Conservation (phyloP, 1,284 basidiomycete genomes). For the Thelephora terrestris region DNA sequence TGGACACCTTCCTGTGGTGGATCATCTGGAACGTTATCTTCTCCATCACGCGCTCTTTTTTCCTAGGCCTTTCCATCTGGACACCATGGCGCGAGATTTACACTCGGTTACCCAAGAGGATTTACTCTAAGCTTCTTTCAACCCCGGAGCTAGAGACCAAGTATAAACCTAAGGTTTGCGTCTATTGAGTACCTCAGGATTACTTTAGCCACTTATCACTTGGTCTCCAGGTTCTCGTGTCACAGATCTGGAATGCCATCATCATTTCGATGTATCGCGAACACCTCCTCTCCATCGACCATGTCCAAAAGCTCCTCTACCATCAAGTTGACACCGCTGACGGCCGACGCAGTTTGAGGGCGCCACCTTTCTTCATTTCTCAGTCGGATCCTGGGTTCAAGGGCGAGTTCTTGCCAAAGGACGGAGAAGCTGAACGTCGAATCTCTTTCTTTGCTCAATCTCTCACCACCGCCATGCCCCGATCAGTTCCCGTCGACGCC, state of each 20-base stretch:
- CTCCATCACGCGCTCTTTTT: slow-evolving; percentile 84
- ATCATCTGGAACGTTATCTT: slow-evolving; percentile 96
- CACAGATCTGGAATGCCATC: slow-evolving; percentile 96
- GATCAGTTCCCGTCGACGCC: slow-evolving; percentile 85
- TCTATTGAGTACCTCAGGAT: not conserved
- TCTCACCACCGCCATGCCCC: slow-evolving; percentile 81
- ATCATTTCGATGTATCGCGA: slow-evolving; percentile 99
- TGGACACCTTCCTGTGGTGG: slow-evolving; percentile 97
- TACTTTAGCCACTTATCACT: not conserved
- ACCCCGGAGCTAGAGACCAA: slow-evolving; percentile 91
- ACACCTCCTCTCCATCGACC: slow-evolving; percentile 90
- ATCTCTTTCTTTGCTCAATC: slow-evolving; percentile 97
- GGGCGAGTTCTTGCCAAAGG: slow-evolving; percentile 88
- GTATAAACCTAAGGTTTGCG: slow-evolving; percentile 87
- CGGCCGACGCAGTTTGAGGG: slow-evolving; percentile 80
- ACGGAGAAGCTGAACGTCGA: slow-evolving; percentile 87
- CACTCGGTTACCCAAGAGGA: slow-evolving; percentile 85
- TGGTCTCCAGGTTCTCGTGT: slow-evolving; percentile 76
- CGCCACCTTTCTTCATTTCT: slow-evolving; percentile 91
- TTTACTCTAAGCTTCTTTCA: slow-evolving; percentile 88
- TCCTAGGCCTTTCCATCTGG: slow-evolving; percentile 89
- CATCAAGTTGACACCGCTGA: slow-evolving; percentile 86
- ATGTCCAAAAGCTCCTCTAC: slow-evolving; percentile 90
- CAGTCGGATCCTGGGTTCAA: slow-evolving; percentile 78
- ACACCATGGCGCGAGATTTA: slow-evolving; percentile 96